Percentiles rank a stretch among this genome's conserved stretches.
Evolutionary conservation across 2,329 filamentous ascomycete species (phyloP).

Genomic region (Diaporthe amygdali): DNA sequence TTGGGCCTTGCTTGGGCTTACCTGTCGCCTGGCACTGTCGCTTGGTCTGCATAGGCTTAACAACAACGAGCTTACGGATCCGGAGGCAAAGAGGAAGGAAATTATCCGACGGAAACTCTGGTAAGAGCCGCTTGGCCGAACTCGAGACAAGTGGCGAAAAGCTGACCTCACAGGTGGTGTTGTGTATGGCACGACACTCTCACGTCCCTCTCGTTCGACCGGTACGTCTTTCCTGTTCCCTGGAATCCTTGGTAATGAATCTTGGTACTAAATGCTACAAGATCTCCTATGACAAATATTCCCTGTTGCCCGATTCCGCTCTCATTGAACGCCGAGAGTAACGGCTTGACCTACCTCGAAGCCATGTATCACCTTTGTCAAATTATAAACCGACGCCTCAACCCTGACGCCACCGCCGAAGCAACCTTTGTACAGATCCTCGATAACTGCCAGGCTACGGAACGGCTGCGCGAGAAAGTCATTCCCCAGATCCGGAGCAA

Average conservation of each 20-base stretch:
- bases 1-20: slow-evolving; percentile 68
- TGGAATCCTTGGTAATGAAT: not conserved
- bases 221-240: slow-evolving; percentile 42
- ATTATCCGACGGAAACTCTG: slow-evolving; percentile 61
- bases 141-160: slow-evolving; percentile 13
- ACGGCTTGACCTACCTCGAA: slow-evolving; percentile 64
- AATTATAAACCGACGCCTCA: slow-evolving; percentile 62
- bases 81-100: slow-evolving; percentile 56
- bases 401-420: slow-evolving; percentile 57
- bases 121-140: slow-evolving; percentile 37
- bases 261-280: slow-evolving; percentile 30
- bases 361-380: slow-evolving; percentile 70
- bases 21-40: slow-evolving; percentile 69
- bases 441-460: slow-evolving; percentile 60
- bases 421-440: slow-evolving; percentile 61
- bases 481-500: slow-evolving; percentile 61
- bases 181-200: slow-evolving; percentile 72
- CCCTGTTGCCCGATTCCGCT: slow-evolving; percentile 60
- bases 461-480: slow-evolving; percentile 55
- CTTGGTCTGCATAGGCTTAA: slow-evolving; percentile 62
- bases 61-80: slow-evolving; percentile 47
- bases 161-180: slow-evolving; percentile 52
- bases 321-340: slow-evolving; percentile 44
- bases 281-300: slow-evolving; percentile 67
- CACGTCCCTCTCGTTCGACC: slow-evolving; percentile 69